Conservation (phyloP, 257 asterid genomes). For the Rehmannia glutinosa region DNA sequence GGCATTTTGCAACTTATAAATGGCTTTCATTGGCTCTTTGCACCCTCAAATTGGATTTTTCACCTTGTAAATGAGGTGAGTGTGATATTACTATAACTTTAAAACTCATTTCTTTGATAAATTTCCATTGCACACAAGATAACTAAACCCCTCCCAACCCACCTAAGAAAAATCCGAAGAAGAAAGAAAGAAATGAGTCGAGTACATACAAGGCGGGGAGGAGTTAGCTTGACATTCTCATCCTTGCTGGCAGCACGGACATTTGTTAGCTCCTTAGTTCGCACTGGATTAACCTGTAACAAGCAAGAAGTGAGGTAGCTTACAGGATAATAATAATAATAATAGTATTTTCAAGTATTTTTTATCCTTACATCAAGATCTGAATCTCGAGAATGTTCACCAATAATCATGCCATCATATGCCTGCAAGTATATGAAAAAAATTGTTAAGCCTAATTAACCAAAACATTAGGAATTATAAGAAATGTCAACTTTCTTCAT, state of each 20-base stretch:
- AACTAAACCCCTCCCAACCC: not conserved
- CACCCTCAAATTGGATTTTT: too few relatives aligned
- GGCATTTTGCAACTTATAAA: too few relatives aligned
- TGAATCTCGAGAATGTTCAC: slow-evolving; percentile 94
- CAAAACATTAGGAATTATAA: not conserved
- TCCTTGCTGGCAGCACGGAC: slow-evolving; percentile 87
- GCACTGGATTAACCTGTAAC: slow-evolving; percentile 84
- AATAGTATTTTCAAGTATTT: not conserved
- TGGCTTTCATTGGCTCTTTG: too few relatives aligned
- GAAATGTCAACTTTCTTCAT: slow-evolving; percentile 9
- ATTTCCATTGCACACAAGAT: not conserved
- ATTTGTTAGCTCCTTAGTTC: slow-evolving; percentile 77
- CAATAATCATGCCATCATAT: slow-evolving; percentile 98
- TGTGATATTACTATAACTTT: too few relatives aligned
- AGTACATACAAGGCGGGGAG: slow-evolving; percentile 86
- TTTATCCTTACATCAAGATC: slow-evolving; percentile 86
- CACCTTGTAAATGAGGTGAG: too few relatives aligned
- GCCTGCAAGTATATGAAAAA: slow-evolving; percentile 47
- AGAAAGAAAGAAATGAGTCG: slow-evolving; percentile 1
- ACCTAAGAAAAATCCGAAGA: not conserved
- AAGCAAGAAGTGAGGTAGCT: slow-evolving; percentile 15
- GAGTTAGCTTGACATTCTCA: slow-evolving; percentile 88
- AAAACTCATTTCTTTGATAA: too few relatives aligned
- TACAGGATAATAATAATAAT: not conserved
- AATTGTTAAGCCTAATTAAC: not conserved